These are phyloP conservation scores for Immersiella caudata DNA, from an alignment of 495 filamentous ascomycete genomes.

Conservation along the genomic window DNA sequence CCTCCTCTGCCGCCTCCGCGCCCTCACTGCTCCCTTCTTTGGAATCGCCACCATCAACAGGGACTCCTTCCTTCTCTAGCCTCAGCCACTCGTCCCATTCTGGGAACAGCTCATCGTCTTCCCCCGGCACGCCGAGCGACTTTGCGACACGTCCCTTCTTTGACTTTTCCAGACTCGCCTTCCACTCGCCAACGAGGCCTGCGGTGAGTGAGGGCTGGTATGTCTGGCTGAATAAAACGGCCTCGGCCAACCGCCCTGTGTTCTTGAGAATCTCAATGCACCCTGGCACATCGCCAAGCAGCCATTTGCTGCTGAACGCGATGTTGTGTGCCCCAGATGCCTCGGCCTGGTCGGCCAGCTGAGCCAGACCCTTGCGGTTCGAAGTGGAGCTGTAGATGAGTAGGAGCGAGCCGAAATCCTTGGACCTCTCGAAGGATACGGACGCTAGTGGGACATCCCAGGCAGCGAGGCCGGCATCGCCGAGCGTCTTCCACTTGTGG, in stretches of 20 bases:
- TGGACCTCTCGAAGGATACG: slow-evolving; percentile 88
- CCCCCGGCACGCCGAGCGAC: slow-evolving; percentile 78
- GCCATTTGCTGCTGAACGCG: slow-evolving; percentile 88
- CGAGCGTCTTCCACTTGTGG: slow-evolving; percentile 96
- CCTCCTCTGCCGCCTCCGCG: slow-evolving; percentile 22
- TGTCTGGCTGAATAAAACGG: slow-evolving; percentile 88
- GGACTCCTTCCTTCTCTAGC: slow-evolving; percentile 70
- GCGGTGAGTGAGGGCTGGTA: slow-evolving; percentile 82
- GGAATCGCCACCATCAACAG: slow-evolving; percentile 40
- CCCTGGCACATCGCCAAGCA: slow-evolving; percentile 76
- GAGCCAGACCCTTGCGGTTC: slow-evolving; percentile 70
- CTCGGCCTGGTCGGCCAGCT: slow-evolving; percentile 73
- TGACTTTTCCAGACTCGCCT: slow-evolving; percentile 71
- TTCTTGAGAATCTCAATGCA: slow-evolving; percentile 79
- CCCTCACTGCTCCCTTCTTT: slow-evolving; percentile 25
- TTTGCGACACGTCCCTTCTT: slow-evolving; percentile 84
- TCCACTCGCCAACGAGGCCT: slow-evolving; percentile 75
- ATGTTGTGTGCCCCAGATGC: slow-evolving; percentile 83
- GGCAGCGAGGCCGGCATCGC: slow-evolving; percentile 80
- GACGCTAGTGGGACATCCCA: slow-evolving; percentile 90
- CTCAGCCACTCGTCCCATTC: slow-evolving; percentile 91
- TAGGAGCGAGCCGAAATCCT: slow-evolving; percentile 85
- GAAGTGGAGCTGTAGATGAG: slow-evolving; percentile 82
- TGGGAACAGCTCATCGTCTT: slow-evolving; percentile 91
- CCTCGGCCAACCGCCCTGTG: slow-evolving; percentile 79